Percentiles rank a stretch among this genome's conserved stretches.
These are phyloP conservation scores for Aspergillus sclerotiicarbonarius DNA, from an alignment of 495 filamentous ascomycete genomes.

Conservation along the genomic window DNA sequence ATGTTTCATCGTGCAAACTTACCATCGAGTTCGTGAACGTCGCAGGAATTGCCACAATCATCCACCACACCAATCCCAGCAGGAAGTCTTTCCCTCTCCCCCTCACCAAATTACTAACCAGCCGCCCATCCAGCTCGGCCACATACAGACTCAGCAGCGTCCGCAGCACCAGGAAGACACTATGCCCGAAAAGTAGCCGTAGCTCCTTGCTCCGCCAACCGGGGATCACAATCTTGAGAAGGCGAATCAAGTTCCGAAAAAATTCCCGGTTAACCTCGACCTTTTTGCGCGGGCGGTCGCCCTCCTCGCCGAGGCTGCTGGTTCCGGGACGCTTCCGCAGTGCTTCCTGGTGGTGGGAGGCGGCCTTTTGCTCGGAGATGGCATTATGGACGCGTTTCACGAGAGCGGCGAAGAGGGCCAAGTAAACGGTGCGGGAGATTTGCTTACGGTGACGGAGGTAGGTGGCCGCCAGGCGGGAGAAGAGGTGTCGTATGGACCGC, in stretches of 20 bases:
- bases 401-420: conserved; percentile 86
- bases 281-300: conserved; percentile 66
- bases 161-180: conserved; percentile 80
- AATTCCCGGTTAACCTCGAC: conserved; percentile 95
- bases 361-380: conserved; percentile 88
- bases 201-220: conserved; percentile 87
- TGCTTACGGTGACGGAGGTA: conserved; percentile 85
- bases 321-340: conserved; percentile 56
- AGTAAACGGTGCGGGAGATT: conserved; percentile 87
- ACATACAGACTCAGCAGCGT: conserved; percentile 94
- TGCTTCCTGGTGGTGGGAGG: conserved; percentile 68
- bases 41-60: conserved; percentile 94
- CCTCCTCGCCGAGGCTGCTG: conserved; percentile 46
- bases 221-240: conserved; percentile 86
- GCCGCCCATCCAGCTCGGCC: conserved; percentile 87
- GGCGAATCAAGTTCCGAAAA: conserved; percentile 75
- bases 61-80: conserved; percentile 92
- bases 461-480: conserved; percentile 68
- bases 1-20: conserved; percentile 26
- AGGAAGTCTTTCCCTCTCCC: conserved; percentile 91
- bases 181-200: conserved; percentile 79
- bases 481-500: conserved; percentile 67
- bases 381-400: conserved; percentile 88
- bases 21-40: conserved; percentile 99
- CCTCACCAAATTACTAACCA: conserved; percentile 87